Percentiles rank a stretch among this genome's conserved stretches.
Conservation (phyloP, 2,329 filamentous ascomycete genomes). For the Epichloe gansuensis region DNA sequence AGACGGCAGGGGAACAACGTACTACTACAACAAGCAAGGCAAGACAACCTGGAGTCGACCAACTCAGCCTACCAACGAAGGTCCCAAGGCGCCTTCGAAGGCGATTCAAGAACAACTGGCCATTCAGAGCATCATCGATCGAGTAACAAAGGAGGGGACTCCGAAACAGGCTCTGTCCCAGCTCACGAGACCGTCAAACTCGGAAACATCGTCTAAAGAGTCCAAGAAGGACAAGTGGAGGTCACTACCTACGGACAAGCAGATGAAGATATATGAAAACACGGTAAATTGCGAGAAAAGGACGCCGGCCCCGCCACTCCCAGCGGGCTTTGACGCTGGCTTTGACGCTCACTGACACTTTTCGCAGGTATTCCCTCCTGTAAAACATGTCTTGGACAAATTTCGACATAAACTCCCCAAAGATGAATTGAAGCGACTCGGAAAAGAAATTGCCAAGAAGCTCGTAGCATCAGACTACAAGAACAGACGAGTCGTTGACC, state of each 20-base stretch:
- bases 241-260: slow-evolving; percentile 61
- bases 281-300: slow-evolving; percentile 47
- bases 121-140: slow-evolving; percentile 75
- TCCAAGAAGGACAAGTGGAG: slow-evolving; percentile 60
- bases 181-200: slow-evolving; percentile 44
- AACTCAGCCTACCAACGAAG: slow-evolving; percentile 52
- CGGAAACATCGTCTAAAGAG: slow-evolving; percentile 41
- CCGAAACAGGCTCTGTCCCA: slow-evolving; percentile 43
- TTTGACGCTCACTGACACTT: background rate
- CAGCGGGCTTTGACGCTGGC: too few species aligned
- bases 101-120: slow-evolving; percentile 52
- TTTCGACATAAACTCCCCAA: slow-evolving; percentile 78
- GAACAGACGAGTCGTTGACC: slow-evolving; percentile 72
- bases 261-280: slow-evolving; percentile 90
- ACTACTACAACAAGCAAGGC: slow-evolving; percentile 75
- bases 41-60: slow-evolving; percentile 74
- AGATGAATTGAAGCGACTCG: slow-evolving; percentile 54
- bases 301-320: too few species aligned
- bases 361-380: slow-evolving; percentile 62
- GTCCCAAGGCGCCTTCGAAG: slow-evolving; percentile 52
- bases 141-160: slow-evolving; percentile 55
- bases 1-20: slow-evolving; percentile 57
- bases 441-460: slow-evolving; percentile 66
- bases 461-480: slow-evolving; percentile 88
- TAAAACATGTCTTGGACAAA: slow-evolving; percentile 76